Conservation (phyloP, 2,329 filamentous ascomycete species). For the Claviceps maximensis region DNA sequence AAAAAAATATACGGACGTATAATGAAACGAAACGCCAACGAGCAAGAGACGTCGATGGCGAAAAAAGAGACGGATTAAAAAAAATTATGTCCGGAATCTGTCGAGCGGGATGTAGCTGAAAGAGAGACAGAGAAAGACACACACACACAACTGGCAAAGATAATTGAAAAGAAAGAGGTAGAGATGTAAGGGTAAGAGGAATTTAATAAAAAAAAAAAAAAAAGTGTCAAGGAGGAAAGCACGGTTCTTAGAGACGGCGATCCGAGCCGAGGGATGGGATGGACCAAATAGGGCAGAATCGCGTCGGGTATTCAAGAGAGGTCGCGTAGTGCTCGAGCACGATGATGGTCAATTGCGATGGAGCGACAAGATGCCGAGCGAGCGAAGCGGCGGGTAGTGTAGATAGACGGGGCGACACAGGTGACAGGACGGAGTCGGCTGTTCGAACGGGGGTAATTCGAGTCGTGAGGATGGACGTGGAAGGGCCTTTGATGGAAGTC, state of each 20-base stretch:
- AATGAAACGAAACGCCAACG: not conserved
- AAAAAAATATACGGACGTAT: not conserved
- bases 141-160: not conserved
- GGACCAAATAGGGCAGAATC: not conserved
- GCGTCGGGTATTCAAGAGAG: not conserved
- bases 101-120: not conserved
- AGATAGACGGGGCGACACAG: constrained; percentile 2
- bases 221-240: not conserved
- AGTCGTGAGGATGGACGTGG: not conserved
- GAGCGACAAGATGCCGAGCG: constrained; percentile 4
- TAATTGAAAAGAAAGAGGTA: not conserved
- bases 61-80: not conserved
- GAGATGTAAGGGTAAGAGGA: not conserved
- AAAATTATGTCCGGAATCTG: not conserved
- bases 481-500: not conserved
- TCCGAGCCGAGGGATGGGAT: not conserved
- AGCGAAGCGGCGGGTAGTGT: constrained; percentile 2
- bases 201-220: not conserved
- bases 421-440: constrained; percentile 4
- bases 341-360: constrained; percentile 1
- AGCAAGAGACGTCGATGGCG: not conserved
- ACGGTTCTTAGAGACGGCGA: not conserved
- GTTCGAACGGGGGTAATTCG: not conserved
- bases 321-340: not conserved
- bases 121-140: not conserved